phyloP scores from a whole-genome alignment of 257 asterid genomes.

The Ophiorrhiza pumila region DNA sequence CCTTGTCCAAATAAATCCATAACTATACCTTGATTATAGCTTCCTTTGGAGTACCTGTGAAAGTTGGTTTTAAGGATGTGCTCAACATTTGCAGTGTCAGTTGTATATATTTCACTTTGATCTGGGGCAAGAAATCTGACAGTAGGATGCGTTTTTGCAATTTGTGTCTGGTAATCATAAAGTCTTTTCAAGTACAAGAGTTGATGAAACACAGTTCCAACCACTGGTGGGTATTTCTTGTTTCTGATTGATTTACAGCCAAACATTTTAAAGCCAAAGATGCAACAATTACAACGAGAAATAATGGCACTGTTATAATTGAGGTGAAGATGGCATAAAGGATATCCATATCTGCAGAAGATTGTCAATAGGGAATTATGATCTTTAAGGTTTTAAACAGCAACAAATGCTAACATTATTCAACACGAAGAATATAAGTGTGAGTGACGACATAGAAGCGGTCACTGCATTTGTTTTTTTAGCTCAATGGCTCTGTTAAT shows the following conservation, averaged over 20 bases:
- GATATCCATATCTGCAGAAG: conserved; percentile 31
- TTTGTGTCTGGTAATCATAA: conserved; percentile 43
- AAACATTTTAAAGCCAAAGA: conserved; percentile 32
- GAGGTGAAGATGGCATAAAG: conserved; percentile 13
- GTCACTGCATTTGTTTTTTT: too few relatives aligned
- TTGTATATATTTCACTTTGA: conserved; percentile 58
- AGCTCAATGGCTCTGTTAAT: too few relatives aligned
- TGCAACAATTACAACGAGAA: conserved; percentile 2
- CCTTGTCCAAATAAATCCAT: conserved; percentile 62
- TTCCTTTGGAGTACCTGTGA: conserved; percentile 46
- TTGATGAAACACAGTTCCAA: conserved; percentile 63
- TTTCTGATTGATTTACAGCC: conserved; percentile 42
- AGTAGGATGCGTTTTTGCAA: conserved; percentile 38
- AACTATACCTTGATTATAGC: conserved; percentile 40
- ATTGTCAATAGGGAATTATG: neutral
- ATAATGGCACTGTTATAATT: neutral
- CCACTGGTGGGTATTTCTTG: conserved; percentile 50
- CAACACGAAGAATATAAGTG: too few relatives aligned
- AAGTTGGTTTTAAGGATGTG: conserved; percentile 58
- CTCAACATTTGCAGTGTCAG: conserved; percentile 50
- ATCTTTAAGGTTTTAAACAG: neutral
- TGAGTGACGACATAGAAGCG: too few relatives aligned
- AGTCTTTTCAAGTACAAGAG: conserved; percentile 50
- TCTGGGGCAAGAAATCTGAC: conserved; percentile 45
- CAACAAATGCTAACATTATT: too few relatives aligned